Evolutionary conservation across 306 rosid genomes (phyloP).

Genomic region (Citrullus colocynthis): DNA sequence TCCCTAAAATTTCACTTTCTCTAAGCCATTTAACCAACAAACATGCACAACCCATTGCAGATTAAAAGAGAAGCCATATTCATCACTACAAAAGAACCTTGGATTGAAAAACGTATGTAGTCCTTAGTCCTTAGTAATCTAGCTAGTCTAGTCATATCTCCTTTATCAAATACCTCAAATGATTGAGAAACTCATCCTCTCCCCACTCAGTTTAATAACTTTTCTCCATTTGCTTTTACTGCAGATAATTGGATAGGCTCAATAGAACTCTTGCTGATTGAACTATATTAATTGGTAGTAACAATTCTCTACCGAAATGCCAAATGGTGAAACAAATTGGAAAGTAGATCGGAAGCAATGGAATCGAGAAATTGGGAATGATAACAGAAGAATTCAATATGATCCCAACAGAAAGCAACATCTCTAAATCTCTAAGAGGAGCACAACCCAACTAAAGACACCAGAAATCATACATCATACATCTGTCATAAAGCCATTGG

Average conservation of each 20-base stretch:
- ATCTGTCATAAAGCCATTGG: not conserved
- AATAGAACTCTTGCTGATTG: not conserved
- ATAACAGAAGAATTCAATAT: not conserved
- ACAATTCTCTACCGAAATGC: not conserved
- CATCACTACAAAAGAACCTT: not conserved
- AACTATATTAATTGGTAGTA: not conserved
- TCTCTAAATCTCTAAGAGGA: not conserved
- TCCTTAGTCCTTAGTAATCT: not conserved
- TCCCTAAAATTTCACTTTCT: too few species aligned
- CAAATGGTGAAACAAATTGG: not conserved
- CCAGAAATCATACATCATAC: not conserved
- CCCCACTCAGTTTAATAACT: not conserved
- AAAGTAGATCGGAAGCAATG: not conserved
- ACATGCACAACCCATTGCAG: not conserved
- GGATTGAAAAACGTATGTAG: not conserved
- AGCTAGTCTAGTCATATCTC: not conserved
- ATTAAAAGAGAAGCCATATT: not conserved
- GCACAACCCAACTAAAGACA: not conserved
- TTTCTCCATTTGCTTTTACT: not conserved
- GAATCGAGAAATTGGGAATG: not conserved
- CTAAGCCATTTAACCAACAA: not conserved
- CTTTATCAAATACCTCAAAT: not conserved
- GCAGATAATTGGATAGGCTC: not conserved
- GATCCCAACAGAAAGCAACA: not conserved
- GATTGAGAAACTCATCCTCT: not conserved